Percentiles rank a stretch among this genome's conserved stretches.
Conservation (phyloP, 768 basidiomycete genomes). For the Dictyophora rubrovolvata region DNA sequence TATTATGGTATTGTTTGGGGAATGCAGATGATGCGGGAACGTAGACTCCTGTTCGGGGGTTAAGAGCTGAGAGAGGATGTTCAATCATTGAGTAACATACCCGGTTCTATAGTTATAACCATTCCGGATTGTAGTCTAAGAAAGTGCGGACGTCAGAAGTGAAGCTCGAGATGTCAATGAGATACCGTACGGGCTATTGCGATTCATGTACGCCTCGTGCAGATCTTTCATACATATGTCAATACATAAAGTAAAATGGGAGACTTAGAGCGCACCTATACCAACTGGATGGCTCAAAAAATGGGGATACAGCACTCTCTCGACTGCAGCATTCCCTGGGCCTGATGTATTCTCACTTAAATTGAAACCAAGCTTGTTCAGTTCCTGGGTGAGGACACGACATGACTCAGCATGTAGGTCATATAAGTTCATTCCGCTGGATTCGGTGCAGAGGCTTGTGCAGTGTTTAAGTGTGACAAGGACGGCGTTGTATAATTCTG, state of each 20-base stretch:
- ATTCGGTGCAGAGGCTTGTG: conserved; percentile 49
- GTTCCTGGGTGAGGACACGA: conserved; percentile 54
- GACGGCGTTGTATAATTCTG: conserved; percentile 75
- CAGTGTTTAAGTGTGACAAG: conserved; percentile 63
- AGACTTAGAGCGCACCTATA: conserved; percentile 44
- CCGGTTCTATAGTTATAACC: conserved; percentile 90
- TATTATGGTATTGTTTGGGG: conserved; percentile 81
- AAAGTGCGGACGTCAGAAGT: neutral
- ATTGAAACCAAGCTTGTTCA: conserved; percentile 69
- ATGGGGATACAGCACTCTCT: conserved; percentile 80
- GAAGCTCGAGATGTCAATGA: neutral
- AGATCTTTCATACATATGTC: conserved; percentile 43
- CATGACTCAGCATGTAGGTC: conserved; percentile 72
- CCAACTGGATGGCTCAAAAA: conserved; percentile 88
- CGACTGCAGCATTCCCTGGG: conserved; percentile 42
- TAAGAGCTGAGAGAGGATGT: neutral
- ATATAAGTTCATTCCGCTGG: conserved; percentile 48
- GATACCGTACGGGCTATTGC: conserved; percentile 39
- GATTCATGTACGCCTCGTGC: conserved; percentile 69
- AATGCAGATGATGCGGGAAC: conserved; percentile 73
- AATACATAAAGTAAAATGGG: neutral
- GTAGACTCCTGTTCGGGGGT: conserved; percentile 53
- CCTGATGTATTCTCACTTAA: conserved; percentile 29
- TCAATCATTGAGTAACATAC: conserved; percentile 21
- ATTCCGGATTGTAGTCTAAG: conserved; percentile 68